Evolutionary conservation across 768 basidiomycete genomes (phyloP), one percentile per base, ranked within the genome.

Genomic region (Polyporus arcularius): DNA sequence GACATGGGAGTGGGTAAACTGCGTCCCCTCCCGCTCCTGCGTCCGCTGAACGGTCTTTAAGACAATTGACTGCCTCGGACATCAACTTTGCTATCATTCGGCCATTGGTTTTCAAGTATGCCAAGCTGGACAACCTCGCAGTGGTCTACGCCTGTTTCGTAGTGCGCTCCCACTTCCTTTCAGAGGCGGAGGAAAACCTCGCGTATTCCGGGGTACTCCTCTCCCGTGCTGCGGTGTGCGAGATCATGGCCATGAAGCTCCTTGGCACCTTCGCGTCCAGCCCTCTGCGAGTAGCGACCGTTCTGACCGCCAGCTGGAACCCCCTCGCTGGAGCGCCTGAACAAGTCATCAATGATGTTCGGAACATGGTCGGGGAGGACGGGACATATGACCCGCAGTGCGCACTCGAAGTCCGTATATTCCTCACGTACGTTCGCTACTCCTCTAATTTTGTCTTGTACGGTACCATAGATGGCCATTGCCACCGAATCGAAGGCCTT

Each of bases 231-330:
- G 86, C 80, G 32, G 80, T 96, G 10, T 96, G 93, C 74, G 94
- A 97, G 71, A 84, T 97, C 15, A 74, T 97, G 18, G 94, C 96
- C 9, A 86, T 93, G 78, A 97, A 97, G 69, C 82, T 96, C 26
- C 79, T 95, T 11, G 84, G 82, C 21, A 80, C 81, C 35, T 95
- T 91, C 68, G 87, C 90, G 1, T 82, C 82, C 4, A 84, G 86
- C 66, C 83, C 90, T 69, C 82, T 94, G n/a, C 85, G 89, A 58
- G 80, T 95, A 18, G 83, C 89, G 30, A 86, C 89, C 9, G 89
- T 91, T 30, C 75, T 98, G 53, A 94, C 91, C 0, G 87, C 86
- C 0, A 84, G 82, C 58, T 97, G 92, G 90, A 91, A 87, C 71
- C 91, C 94, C 2, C 82, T 96, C 53, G 82, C 89, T 38, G 92